Evolutionary conservation across 495 filamentous ascomycete genomes (phyloP), one percentile per base, ranked within the genome.

Genomic region (Penicillium turbatum): DNA sequence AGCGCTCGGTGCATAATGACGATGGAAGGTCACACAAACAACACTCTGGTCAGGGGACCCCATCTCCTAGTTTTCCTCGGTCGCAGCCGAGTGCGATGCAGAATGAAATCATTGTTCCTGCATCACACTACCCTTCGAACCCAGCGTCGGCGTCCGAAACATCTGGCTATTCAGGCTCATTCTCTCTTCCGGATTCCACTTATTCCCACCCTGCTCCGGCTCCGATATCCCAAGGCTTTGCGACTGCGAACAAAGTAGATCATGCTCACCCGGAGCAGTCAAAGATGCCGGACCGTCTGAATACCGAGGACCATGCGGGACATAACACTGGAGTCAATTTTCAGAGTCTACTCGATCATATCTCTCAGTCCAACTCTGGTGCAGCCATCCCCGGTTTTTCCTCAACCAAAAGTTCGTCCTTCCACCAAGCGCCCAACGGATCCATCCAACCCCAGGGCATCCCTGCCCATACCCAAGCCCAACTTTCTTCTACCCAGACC

Each of bases 401-500:
- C 51, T 51, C 66, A 39, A 54, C 61, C n/a, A 59, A 65, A 36
- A 61, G 65, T 49, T 61, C 64, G 55, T 63, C 68, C 44, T 45
- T 64, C 57, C 60, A 70, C 55, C 72, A 69, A 69, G 64, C 67
- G 59, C 53, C 66, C 13, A 71, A 72, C 57, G 68, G 70, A 29
- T 51, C 63, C 36, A 64, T 67, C 62, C 73, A 69, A 65, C 58
- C 72, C 55, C 57, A 69, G 59, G 69, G 72, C 51, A 70, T 73
- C 47, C 77, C 71, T 63, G 69, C 72, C 55, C 78, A 73, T 51
- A 77, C 78, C 54, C 76, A 77, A 45, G 68, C 72, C 60, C 79
- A 74, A 71, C 82, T 29, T 10, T n/a, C 81, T 38, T 70, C 79
- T 53, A 74, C 78, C 41, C 79, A 84, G 67, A 73, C 77, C 45